phyloP scores from a whole-genome alignment of 306 rosid genomes.

The Castanea crenata region DNA sequence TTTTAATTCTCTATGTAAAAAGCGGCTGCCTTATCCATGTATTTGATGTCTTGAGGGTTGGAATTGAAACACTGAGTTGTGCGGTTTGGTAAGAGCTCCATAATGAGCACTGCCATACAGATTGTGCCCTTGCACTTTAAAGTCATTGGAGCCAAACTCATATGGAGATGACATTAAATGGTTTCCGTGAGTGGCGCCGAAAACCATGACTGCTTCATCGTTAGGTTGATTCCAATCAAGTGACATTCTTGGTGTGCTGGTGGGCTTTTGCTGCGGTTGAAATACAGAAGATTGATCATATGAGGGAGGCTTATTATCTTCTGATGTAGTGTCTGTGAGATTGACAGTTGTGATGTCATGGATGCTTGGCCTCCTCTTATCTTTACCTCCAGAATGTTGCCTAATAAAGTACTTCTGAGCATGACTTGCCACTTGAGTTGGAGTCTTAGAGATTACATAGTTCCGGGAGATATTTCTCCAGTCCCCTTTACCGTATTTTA shows the following conservation, averaged over 20 bases:
- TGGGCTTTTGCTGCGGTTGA: slow-evolving; percentile 36
- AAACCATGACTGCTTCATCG: slow-evolving; percentile 45
- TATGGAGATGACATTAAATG: slow-evolving; percentile 44
- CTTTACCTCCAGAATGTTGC: slow-evolving; percentile 80
- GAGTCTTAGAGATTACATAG: slow-evolving; percentile 58
- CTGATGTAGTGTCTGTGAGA: slow-evolving; percentile 50
- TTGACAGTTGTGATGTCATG: slow-evolving; percentile 85
- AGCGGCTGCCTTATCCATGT: slow-evolving; percentile 34
- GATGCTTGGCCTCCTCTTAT: slow-evolving; percentile 89
- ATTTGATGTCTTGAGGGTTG: slow-evolving; percentile 47
- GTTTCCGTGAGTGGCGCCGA: slow-evolving; percentile 43
- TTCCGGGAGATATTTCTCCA: slow-evolving; percentile 92
- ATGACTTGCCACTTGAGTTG: slow-evolving; percentile 68
- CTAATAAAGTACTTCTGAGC: slow-evolving; percentile 89
- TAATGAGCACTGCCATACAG: slow-evolving; percentile 44
- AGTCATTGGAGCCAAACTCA: slow-evolving; percentile 37
- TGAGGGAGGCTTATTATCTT: slow-evolving; percentile 30
- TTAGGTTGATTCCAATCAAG: slow-evolving; percentile 37
- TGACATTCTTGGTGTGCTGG: slow-evolving; percentile 32
- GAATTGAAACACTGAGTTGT: slow-evolving; percentile 37
- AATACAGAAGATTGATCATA: slow-evolving; percentile 38
- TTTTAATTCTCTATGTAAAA: slow-evolving; percentile 35
- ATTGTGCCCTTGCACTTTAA: slow-evolving; percentile 45
- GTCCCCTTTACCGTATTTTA: slow-evolving; percentile 86
- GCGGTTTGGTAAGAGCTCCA: slow-evolving; percentile 49